These are phyloP conservation scores for Ajuga reptans DNA, from an alignment of 305 asterid genomes.

Conservation along the genomic window DNA sequence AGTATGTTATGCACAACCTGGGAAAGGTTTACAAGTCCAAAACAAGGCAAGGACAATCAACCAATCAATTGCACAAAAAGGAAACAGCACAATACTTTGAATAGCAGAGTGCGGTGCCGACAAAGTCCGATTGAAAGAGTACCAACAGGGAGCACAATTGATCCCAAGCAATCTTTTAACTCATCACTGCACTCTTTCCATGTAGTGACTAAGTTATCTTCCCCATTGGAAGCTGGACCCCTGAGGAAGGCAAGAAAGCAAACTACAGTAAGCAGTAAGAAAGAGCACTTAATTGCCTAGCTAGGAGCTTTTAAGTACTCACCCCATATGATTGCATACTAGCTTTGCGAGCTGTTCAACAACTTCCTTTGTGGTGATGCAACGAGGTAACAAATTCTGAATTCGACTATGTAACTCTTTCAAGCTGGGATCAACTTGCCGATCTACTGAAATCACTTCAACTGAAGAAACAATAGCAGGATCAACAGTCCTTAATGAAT, in stretches of 20 bases:
- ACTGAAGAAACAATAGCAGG: constrained; percentile 47
- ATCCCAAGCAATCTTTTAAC: constrained; percentile 77
- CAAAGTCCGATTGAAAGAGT: constrained; percentile 75
- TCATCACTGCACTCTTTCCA: constrained; percentile 88
- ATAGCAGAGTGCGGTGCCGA: constrained; percentile 79
- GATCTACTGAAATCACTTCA: constrained; percentile 77
- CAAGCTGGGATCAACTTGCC: constrained; percentile 68
- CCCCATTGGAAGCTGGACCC: constrained; percentile 59
- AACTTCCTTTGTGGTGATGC: constrained; percentile 62
- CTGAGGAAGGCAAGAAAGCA: constrained; percentile 40
- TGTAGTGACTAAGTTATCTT: constrained; percentile 49
- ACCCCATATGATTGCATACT: constrained; percentile 93
- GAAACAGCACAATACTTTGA: constrained; percentile 58
- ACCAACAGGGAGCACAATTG: constrained; percentile 81
- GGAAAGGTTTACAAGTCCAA: constrained; percentile 5
- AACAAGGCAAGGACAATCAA: constrained; percentile 8
- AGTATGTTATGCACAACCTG: neutral
- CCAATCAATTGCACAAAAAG: constrained; percentile 7
- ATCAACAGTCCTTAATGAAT: constrained; percentile 62
- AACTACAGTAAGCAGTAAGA: constrained; percentile 28
- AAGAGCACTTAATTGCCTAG: neutral
- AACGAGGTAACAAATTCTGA: constrained; percentile 47
- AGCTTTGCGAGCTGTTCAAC: constrained; percentile 92
- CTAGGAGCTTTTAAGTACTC: constrained; percentile 32
- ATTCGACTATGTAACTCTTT: constrained; percentile 72